Evolutionary conservation across 352 stramenopile species (phyloP).

Genomic region (Globisporangium barbulae): DNA sequence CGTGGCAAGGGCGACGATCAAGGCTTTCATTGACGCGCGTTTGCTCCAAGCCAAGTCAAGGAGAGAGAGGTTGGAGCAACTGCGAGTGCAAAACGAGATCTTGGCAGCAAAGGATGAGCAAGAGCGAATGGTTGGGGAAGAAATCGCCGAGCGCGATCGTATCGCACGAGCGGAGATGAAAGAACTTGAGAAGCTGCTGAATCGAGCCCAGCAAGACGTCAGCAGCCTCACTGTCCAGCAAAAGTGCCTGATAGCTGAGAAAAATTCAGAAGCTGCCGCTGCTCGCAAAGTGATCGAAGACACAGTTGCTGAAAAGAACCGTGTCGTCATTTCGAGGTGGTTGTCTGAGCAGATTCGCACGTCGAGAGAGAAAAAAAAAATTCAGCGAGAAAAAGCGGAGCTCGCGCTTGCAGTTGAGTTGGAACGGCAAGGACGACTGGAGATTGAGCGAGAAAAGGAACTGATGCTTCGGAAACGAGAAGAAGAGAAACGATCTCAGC

Average conservation of each 20-base stretch:
- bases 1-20: conserved; percentile 29
- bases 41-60: conserved; percentile 17
- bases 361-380: neutral
- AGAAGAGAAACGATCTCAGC: conserved; percentile 10
- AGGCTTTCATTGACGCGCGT: conserved; percentile 30
- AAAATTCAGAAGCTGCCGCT: conserved; percentile 18
- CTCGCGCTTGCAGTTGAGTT: neutral
- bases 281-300: conserved; percentile 12
- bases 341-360: conserved; percentile 24
- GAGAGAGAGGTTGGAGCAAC: conserved; percentile 14
- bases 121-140: conserved; percentile 36
- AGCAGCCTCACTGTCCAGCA: conserved; percentile 19
- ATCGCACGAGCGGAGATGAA: conserved; percentile 10
- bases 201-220: conserved; percentile 20
- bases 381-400: neutral
- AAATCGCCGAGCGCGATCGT: conserved; percentile 25
- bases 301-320: conserved; percentile 23
- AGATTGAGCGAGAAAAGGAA: conserved; percentile 9
- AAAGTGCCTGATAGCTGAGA: conserved; percentile 20
- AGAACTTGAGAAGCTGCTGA: conserved; percentile 23
- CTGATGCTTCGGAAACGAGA: conserved; percentile 2
- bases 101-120: conserved; percentile 32
- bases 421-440: conserved; percentile 2
- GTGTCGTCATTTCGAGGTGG: conserved; percentile 33
- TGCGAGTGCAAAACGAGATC: conserved; percentile 18